Conservation (phyloP, 1,284 basidiomycete species). For the Cutaneotrichosporon curvatum region DNA sequence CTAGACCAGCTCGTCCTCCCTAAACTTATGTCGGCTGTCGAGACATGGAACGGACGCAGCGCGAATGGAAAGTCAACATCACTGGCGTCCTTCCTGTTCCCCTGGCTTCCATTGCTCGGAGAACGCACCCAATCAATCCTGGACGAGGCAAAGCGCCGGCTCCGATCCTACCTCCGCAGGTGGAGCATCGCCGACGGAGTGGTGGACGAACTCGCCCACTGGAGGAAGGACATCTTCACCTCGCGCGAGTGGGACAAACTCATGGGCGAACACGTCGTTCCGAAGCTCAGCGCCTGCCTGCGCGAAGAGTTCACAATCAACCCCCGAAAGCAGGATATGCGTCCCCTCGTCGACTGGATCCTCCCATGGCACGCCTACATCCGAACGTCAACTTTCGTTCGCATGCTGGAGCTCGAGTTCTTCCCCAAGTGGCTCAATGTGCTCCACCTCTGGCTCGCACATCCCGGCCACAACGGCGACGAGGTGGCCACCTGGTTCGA, state of each 20-base stretch:
- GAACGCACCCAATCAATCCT: constrained; percentile 69
- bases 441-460: constrained; percentile 83
- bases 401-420: constrained; percentile 80
- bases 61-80: constrained; percentile 47
- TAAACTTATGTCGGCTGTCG: constrained; percentile 76
- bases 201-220: constrained; percentile 64
- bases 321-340: constrained; percentile 78
- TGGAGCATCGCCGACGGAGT: constrained; percentile 70
- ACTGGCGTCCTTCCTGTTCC: constrained; percentile 79
- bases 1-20: constrained; percentile 92
- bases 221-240: constrained; percentile 70
- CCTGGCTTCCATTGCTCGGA: constrained; percentile 87
- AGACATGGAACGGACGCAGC: constrained; percentile 59
- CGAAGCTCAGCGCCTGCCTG: constrained; percentile 72
- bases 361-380: constrained; percentile 70
- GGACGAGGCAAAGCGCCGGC: constrained; percentile 74
- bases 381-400: constrained; percentile 65
- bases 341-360: constrained; percentile 62
- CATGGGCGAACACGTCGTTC: constrained; percentile 81
- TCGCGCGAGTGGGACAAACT: constrained; percentile 81
- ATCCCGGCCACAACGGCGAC: constrained; percentile 71
- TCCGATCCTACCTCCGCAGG: constrained; percentile 67
- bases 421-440: constrained; percentile 93
- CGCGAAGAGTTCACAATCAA: constrained; percentile 80
- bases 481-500: constrained; percentile 84